phyloP scores from a whole-genome alignment of 768 basidiomycete genomes.

The Naganishia randhawae region DNA sequence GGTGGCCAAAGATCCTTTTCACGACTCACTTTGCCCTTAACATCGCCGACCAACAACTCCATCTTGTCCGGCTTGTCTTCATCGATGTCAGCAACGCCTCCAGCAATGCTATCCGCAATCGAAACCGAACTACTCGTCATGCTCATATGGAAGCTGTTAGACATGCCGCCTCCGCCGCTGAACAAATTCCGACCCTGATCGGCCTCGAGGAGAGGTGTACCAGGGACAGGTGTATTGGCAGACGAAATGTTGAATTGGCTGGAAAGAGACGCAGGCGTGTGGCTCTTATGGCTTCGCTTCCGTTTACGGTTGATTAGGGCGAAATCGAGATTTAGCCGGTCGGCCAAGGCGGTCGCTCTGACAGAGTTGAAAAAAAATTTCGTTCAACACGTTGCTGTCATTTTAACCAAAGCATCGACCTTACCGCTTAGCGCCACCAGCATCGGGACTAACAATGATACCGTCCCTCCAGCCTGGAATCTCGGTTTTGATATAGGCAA shows the following conservation, averaged over 20 bases:
- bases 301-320: conserved; percentile 99
- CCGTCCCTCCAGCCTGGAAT: conserved; percentile 74
- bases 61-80: conserved; percentile 47
- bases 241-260: conserved; percentile 10
- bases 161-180: conserved; percentile 28
- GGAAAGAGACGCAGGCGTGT: conserved; percentile 43
- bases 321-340: conserved; percentile 92
- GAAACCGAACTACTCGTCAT: conserved; percentile 27
- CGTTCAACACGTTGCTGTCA: neutral
- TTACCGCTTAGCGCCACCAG: conserved; percentile 94
- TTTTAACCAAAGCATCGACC: neutral
- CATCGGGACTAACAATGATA: conserved; percentile 96
- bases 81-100: conserved; percentile 23
- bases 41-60: conserved; percentile 76
- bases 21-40: conserved; percentile 58
- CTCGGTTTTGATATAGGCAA: conserved; percentile 88
- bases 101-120: conserved; percentile 27
- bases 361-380: neutral
- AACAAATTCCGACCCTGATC: conserved; percentile 7
- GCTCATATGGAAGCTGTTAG: conserved; percentile 29
- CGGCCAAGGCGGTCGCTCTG: conserved; percentile 95
- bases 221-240: conserved; percentile 36
- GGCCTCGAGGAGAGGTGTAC: conserved; percentile 31
- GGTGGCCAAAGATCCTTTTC: neutral
- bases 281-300: conserved; percentile 53